phyloP scores from a whole-genome alignment of 225 moss, liverwort and hornwort genomes.

The Polytrichum formosum region DNA sequence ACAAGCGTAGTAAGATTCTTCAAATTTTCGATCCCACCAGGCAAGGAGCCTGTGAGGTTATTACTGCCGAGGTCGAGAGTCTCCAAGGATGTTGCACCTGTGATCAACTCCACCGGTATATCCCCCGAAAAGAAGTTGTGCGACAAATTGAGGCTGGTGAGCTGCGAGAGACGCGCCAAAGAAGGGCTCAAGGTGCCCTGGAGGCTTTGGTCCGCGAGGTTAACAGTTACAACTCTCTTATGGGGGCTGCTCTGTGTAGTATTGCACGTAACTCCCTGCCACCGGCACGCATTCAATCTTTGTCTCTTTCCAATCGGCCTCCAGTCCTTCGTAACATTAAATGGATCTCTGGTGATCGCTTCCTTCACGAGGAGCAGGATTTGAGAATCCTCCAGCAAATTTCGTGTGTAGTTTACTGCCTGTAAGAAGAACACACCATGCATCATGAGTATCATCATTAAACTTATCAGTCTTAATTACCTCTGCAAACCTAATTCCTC shows the following conservation, averaged over 20 bases:
- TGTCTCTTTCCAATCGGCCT: constrained; percentile 28
- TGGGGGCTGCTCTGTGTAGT: neutral
- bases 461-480: too few relatives aligned
- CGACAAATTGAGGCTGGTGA: constrained; percentile 35
- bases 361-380: constrained; percentile 34
- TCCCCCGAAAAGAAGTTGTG: constrained; percentile 33
- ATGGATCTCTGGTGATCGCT: constrained; percentile 29
- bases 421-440: neutral
- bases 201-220: constrained; percentile 41
- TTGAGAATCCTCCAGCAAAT: constrained; percentile 34
- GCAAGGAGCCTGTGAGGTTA: constrained; percentile 25
- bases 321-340: constrained; percentile 41
- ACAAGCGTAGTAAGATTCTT: constrained; percentile 29
- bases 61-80: constrained; percentile 32
- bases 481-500: neutral
- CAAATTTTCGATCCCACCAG: constrained; percentile 24
- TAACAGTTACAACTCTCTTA: constrained; percentile 32
- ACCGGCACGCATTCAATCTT: constrained; percentile 34
- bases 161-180: constrained; percentile 31
- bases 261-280: constrained; percentile 50
- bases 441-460: too few relatives aligned
- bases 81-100: constrained; percentile 11
- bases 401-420: constrained; percentile 29
- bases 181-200: constrained; percentile 36
- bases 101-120: constrained; percentile 29